Evolutionary conservation across 805 yeast genomes (phyloP), one percentile per base, ranked within the genome.

Genomic region (Pichia cabralensis): DNA sequence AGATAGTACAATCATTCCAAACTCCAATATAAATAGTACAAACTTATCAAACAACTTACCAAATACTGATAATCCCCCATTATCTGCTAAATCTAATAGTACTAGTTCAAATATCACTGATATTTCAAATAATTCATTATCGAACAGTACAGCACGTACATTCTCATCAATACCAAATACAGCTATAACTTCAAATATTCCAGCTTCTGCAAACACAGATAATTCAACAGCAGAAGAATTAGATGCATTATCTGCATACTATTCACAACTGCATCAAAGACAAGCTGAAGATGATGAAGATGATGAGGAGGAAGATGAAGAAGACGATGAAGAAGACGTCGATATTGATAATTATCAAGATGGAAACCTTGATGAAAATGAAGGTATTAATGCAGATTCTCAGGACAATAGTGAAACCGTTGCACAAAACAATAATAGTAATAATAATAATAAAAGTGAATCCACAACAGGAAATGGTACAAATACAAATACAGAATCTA

Each of bases 231-330:
- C 69, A 45, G 81, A 77, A 52, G 77, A 78, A 24, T 80, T 80
- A 55, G 83, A 77, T 46, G 84, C 85, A 3, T 56, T 76, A 46
- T 68, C 74, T n/a, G 76, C 74, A 13, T 83, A 82, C 52, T 83
- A 83, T 52, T 85, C 85, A 8, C 76, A 78, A 45, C 64, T 82
- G 55, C 85, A 82, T 8, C 75, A 73, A 42, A 68, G 76, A 46
- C 81, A 80, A 50, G 78, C 72, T 6, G 67, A 66, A 33, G 82
- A 76, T 40, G 75, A 70, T 22, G 79, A 67, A 8, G 80, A 73
- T 9, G 82, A 62, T 15, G 73, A 64, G 8, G 71, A 62, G 11
- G 40, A 35, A 26, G 41, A 41, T 18, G 35, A 32, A 13, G 44
- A 41, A 12, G 35, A 39, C 13, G 35, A 23, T 6, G 34, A 33